Base-by-base conservation (phyloP, 2,329 filamentous ascomycete species). In the Cladosporium halotolerans region DNA sequence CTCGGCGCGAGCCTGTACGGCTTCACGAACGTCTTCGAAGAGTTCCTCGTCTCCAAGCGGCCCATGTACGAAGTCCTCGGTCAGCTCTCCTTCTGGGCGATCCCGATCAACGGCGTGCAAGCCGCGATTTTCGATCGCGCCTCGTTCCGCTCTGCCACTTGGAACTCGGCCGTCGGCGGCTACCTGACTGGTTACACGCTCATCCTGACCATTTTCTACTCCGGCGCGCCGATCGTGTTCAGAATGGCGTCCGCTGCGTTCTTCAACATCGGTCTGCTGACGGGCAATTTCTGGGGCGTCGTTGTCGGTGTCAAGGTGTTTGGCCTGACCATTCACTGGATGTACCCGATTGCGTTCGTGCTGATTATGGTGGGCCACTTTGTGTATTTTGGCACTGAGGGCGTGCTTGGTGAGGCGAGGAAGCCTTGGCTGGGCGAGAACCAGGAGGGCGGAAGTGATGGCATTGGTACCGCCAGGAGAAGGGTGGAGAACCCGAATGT, bases 271-370 rank as follows among this genome's bases (percentile, higher is more conserved):
- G 92, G 87, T 7, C 76, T 99, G 60, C 77, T 99, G 56, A 97
- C 93, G 2, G 89, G 85, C 63, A 96, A 95, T 73, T 97, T 97
- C 75, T 99, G 93, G 93, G 91, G 90, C 60, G 86, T 95, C 57
- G 86, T 95, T 61, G 92, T 99, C 62, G 93, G 93, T 46, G 82
- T 95, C 61, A 80, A 85, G 67, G 88, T 97, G 45, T 95, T 99
- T 66, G 82, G 85, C 42, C 81, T 87, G 62, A 72, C 72, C 39
- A 82, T 99, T 54, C 88, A 96, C 73, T 96, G 82, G 78, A 79
- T 96, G 73, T 99, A 99, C 72, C 92, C 93, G 4, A 88, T 96
- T 66, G 92, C 93, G 10, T 99, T 99, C 70, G 88, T 95, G 9
- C 78, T 91, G 61, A 97, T 99, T 69, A 83, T 99, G 60, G 51